Evolutionary conservation across 441 rosid genomes (phyloP), one percentile per base, ranked within the genome.

Genomic region (Theobroma grandiflorum): DNA sequence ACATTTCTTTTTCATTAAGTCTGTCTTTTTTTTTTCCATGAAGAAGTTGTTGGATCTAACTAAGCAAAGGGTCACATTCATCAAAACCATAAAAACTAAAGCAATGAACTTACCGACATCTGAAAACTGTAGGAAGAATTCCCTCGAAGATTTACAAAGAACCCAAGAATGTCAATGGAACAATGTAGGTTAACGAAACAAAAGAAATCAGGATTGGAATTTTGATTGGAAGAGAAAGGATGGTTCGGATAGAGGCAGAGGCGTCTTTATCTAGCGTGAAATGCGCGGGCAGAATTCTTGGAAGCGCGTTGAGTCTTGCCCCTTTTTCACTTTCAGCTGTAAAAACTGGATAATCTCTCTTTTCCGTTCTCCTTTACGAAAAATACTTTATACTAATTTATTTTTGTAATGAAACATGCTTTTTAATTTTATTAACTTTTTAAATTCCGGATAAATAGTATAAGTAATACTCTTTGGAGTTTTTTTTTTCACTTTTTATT

Each of bases 71-170:
- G 57, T 20, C 72, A 20, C 45, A 76, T 76, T 64, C 43, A 64
- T 76, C n/a, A 74, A 43, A 59, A 47, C 33, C 18, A 61, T 0
- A 15, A 58, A 26, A 37, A 12, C 2, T 4, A 38, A 65, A 49
- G 14, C 16, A 37, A 2, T 35, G 5, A 64, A 76, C 79, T 63
- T 20, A 76, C 72, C 79, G 79, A 76, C 72, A 76, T 76, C 50
- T 64, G 61, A 52, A 40, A 57, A 52, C 37, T 63, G 72, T n/a
- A 73, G 31, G 1, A 12, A 62, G 69, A 70, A 47, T 3, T 61
- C 58, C 43, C 38, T 40, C 11, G 58, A 75, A 31, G 40, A 74
- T n/a, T 31, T 33, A 18, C 55, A 15, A 40, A 61, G 57, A 45
- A 75, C 6, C 38, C n/a, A 42, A n/a, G 64, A 55, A 38, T 37